Evolutionary conservation across 2,329 filamentous ascomycete genomes (phyloP), one percentile per base, ranked within the genome.

Genomic region (Monosporascus sp.): DNA sequence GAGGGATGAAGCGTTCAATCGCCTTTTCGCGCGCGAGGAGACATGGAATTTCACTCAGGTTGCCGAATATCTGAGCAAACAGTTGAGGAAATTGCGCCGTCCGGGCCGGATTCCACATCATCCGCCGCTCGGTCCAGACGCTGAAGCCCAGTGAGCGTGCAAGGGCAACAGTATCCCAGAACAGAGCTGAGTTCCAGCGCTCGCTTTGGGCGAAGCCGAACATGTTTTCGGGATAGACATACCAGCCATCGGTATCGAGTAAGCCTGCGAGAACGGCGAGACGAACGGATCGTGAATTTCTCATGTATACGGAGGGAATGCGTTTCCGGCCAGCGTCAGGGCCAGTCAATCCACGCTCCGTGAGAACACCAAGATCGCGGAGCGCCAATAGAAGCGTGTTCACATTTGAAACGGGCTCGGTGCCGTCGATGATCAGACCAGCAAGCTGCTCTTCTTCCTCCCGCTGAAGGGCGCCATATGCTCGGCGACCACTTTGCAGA

Each of bases 11-110:
- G 45, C 53, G 44, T 46, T 64, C 51, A 47, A 53, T 45, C 14
- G 52, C 51, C 49, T 54, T 54, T 26, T 59, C 59, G 3, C 51
- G 53, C 24, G 51, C 40, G 18, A 63, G 56, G 28, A 62, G 54
- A 47, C 59, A 57, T 18, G 59, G 59, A 20, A 62, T 54, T 54
- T 61, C 59, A 40, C 48, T 51, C 22, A 61, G 37, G 48, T 62
- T 53, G 49, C 60, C 58, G 7, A 20, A 52, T 49, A 55, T 60
- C 40, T 56, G 51, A 43, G 60, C 58, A 44, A 55, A 31, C 24
- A 58, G 40, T 28, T 54, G 56, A 37, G 50, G 24, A 18, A 35
- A 22, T 48, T 41, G 51, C 20, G 38, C 43, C 14, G 58, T 52
- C 22, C 38, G 45, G 26, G 35, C 18, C 22, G 35, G 9, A 49